A percentile compares a stretch with the other conserved stretches of the same genome.
phyloP scores from a whole-genome alignment of 805 yeast species.

The Saturnispora gosingensis region DNA sequence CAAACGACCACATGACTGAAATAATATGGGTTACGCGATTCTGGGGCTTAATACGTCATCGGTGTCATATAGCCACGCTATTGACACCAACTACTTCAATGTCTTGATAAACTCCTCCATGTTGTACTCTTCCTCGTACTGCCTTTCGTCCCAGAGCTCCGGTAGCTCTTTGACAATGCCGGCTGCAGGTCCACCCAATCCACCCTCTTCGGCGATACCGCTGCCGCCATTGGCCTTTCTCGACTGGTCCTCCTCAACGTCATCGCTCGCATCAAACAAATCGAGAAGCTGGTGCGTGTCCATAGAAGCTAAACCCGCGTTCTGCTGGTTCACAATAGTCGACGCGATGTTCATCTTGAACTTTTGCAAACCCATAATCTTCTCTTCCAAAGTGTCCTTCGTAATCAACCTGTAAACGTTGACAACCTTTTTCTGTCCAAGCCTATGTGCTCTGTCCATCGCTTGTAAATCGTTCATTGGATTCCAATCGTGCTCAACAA shows the following conservation, averaged over 20 bases:
- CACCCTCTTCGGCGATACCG: constrained; percentile 47
- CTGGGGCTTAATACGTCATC: too few relatives aligned
- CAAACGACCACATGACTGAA: too few relatives aligned
- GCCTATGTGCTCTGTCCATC: constrained; percentile 97
- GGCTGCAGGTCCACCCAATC: constrained; percentile 76
- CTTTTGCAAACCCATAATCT: constrained; percentile 96
- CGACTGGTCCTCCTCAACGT: constrained; percentile 24
- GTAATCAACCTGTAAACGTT: constrained; percentile 94
- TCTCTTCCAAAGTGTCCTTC: constrained; percentile 87
- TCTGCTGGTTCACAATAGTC: constrained; percentile 92
- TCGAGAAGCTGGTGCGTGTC: constrained; percentile 91
- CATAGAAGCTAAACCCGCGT: constrained; percentile 93
- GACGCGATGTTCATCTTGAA: constrained; percentile 97
- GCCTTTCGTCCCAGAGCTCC: constrained; percentile 93
- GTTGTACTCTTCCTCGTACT: constrained; percentile 94
- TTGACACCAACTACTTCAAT: constrained; percentile 25
- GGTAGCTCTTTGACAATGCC: constrained; percentile 83
- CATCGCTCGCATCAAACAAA: constrained; percentile 63
- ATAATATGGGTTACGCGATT: too few relatives aligned
- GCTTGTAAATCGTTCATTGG: constrained; percentile 99
- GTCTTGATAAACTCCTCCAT: constrained; percentile 86
- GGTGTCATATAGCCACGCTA: too few relatives aligned
- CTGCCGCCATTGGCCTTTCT: constrained; percentile 3
- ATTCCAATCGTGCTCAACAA: constrained; percentile 99
- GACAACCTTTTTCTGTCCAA: constrained; percentile 96